Conservation (phyloP, 495 filamentous ascomycete species). For the Penicillium herquei region DNA sequence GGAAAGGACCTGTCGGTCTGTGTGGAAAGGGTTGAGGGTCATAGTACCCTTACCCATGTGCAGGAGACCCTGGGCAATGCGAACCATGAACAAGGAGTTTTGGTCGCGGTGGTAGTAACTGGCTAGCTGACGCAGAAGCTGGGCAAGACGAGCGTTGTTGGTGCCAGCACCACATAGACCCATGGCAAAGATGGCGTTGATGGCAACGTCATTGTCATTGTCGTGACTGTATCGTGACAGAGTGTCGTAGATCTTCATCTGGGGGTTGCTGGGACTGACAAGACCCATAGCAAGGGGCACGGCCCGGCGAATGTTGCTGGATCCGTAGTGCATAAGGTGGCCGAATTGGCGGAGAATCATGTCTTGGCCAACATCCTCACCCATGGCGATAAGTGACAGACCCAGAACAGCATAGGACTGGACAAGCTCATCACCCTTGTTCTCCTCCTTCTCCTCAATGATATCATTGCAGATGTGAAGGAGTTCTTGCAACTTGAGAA, state of each 20-base stretch:
- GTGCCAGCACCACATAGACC: constrained; percentile 94
- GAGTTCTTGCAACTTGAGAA: constrained; percentile 93
- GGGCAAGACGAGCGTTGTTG: constrained; percentile 95
- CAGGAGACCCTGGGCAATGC: constrained; percentile 93
- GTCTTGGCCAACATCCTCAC: constrained; percentile 96
- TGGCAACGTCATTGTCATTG: constrained; percentile 96
- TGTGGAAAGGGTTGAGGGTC: constrained; percentile 95
- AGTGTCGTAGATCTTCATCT: constrained; percentile 99
- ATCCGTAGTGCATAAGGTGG: constrained; percentile 99
- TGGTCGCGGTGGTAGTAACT: constrained; percentile 98
- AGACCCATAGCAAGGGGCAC: constrained; percentile 98
- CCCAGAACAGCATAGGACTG: constrained; percentile 96
- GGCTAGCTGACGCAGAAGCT: constrained; percentile 89
- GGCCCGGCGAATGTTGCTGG: constrained; percentile 91
- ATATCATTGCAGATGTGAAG: constrained; percentile 97
- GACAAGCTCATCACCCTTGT: constrained; percentile 89
- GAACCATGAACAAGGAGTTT: constrained; percentile 96
- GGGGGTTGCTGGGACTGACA: constrained; percentile 93
- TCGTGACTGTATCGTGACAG: constrained; percentile 98
- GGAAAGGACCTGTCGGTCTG: constrained; percentile 91
- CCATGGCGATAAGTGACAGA: constrained; percentile 93
- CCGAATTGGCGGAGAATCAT: constrained; percentile 98
- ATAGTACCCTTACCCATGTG: constrained; percentile 99
- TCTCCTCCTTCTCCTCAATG: constrained; percentile 87
- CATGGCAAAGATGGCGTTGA: constrained; percentile 99